A percentile compares a stretch with the other conserved stretches of the same genome.
These are phyloP conservation scores for Citrullus mucosospermus DNA, from an alignment of 306 rosid species.

Conservation along the genomic window DNA sequence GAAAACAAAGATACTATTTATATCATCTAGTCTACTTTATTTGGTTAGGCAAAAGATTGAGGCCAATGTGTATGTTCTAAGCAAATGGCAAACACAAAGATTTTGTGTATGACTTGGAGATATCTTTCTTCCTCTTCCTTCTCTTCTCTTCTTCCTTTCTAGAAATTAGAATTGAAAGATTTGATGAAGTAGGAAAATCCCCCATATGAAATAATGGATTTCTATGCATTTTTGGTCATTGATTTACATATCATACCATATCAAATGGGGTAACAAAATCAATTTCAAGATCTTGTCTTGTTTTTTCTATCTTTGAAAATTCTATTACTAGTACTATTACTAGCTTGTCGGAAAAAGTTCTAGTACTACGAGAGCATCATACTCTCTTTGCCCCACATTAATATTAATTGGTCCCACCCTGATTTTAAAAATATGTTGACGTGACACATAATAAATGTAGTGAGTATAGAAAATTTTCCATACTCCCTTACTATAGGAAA, in stretches of 20 bases:
- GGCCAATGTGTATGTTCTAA: neutral
- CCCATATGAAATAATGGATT: neutral
- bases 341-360: no score
- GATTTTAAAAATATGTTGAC: no score
- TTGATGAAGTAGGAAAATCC: neutral
- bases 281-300: neutral
- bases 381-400: no score
- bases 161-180: neutral
- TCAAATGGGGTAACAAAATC: neutral
- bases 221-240: neutral
- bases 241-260: neutral
- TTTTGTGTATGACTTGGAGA: neutral
- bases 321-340: neutral
- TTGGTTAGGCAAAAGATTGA: neutral
- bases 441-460: no score
- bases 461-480: no score
- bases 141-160: neutral
- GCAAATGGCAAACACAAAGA: constrained; percentile 1
- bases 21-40: neutral
- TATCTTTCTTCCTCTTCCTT: neutral
- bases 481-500: no score
- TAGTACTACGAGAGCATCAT: no score
- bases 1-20: neutral
- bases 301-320: neutral
- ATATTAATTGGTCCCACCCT: no score